Conservation (phyloP, 495 filamentous ascomycete species). For the Ascobolus immersus region DNA sequence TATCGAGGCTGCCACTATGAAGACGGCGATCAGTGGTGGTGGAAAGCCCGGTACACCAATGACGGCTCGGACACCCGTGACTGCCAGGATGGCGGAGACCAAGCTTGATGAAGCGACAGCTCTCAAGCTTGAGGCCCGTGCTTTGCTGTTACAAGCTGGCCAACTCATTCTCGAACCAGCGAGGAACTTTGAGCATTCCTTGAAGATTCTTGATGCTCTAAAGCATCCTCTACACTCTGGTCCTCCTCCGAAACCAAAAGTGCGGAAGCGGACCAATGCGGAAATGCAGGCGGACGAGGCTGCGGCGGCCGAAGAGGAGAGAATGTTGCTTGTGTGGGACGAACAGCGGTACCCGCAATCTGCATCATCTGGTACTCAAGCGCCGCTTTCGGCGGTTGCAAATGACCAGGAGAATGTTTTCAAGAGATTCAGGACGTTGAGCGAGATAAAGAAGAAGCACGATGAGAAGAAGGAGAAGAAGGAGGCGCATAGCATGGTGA, state of each 20-base stretch:
- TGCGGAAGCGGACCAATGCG: constrained; percentile 74
- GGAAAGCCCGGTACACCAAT: constrained; percentile 20
- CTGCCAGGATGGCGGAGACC: constrained; percentile 46
- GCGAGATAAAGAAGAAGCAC: constrained; percentile 53
- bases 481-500: constrained; percentile 14
- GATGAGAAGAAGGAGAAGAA: constrained; percentile 34
- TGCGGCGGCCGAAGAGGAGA: constrained; percentile 59
- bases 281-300: constrained; percentile 89
- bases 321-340: constrained; percentile 81
- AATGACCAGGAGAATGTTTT: constrained; percentile 54
- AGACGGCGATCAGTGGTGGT: constrained; percentile 35
- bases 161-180: constrained; percentile 55
- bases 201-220: constrained; percentile 40
- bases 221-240: constrained; percentile 49
- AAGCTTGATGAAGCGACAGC: constrained; percentile 46
- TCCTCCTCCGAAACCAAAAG: constrained; percentile 57
- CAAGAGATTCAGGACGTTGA: constrained; percentile 70
- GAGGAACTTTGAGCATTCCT: constrained; percentile 36
- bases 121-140: constrained; percentile 43
- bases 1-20: constrained; percentile 35
- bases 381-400: constrained; percentile 35
- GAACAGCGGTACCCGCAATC: constrained; percentile 43
- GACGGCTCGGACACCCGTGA: constrained; percentile 20
- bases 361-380: constrained; percentile 26
- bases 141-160: constrained; percentile 41